Base-by-base conservation (phyloP, 2,329 filamentous ascomycete species). In the Monosporascus sp. region DNA sequence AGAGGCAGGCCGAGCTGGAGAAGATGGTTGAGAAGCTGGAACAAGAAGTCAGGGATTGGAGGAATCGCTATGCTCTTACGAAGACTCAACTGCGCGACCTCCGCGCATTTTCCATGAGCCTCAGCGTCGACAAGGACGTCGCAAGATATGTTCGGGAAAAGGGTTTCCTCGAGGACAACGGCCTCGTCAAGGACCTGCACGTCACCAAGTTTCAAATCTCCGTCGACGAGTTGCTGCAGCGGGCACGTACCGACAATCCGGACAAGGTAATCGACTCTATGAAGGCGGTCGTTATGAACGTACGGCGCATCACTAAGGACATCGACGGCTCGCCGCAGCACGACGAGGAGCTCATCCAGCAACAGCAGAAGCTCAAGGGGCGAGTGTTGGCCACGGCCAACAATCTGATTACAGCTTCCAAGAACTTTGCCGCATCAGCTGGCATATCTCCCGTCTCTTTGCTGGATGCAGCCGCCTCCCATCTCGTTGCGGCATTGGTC, bases 161-260 rank as follows among this genome's bases (percentile, higher is more conserved):
- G 64, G 83, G 79, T 26, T 86, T 94, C 59, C 80, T 82, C 22
- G 80, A 87, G 38, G 81, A 86, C 14, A 81, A 85, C 55, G 94
- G 94, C 6, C 70, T 94, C 22, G 85, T 99, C 62, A 92, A 89
- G 72, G 94, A 97, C 70, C 82, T 97, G 14, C 89, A 97, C 68
- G 85, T 99, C 60, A 97, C 93, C 49, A 92, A 90, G 65, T 97
- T 96, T 75, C 94, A 99, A 70, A 87, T 97, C 55, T 84, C 91
- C 22, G 89, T 99, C 56, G 93, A 99, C 66, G 93, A 97, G 64
- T 79, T 97, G 40, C 78, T 99, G 37, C 87, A 87, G 58, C 82
- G 80, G 41, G 91, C 91, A 19, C 85, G 92, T 49, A 79, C 79
- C 37, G 83, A 88, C n/a, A 82, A 88, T 50, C 84, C 91, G 1